phyloP scores from a whole-genome alignment of 768 basidiomycete genomes.

The Sarcodon aspratus region DNA sequence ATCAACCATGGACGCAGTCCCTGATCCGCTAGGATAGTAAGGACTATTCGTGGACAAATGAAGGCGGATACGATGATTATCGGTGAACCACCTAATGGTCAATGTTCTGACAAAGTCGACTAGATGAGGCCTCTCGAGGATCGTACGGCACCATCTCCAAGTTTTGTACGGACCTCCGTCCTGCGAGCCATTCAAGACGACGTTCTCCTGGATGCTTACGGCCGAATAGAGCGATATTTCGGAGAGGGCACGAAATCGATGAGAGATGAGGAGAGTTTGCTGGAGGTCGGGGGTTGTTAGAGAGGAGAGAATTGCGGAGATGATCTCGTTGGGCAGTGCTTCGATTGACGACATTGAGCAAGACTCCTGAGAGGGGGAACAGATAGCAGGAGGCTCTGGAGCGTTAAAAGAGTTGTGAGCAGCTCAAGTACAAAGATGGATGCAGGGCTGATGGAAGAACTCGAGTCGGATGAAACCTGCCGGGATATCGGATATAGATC shows the following conservation, averaged over 20 bases:
- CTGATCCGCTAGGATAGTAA: constrained; percentile 3
- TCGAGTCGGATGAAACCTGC: background rate
- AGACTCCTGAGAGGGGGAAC: constrained; percentile 1
- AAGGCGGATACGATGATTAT: constrained; percentile 11
- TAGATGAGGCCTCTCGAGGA: constrained; percentile 35
- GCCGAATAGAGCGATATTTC: constrained; percentile 49
- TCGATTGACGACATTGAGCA: constrained; percentile 1
- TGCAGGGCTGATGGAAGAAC: background rate
- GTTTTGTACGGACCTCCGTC: constrained; percentile 22
- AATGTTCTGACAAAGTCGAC: constrained; percentile 32
- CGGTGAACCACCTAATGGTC: constrained; percentile 43
- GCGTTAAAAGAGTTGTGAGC: background rate
- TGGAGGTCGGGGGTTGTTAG: constrained; percentile 23
- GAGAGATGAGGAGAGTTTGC: constrained; percentile 32
- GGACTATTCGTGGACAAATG: constrained; percentile 11
- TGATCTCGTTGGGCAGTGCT: constrained; percentile 44
- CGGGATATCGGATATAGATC: background rate
- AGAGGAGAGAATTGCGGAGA: constrained; percentile 32
- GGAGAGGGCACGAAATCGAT: constrained; percentile 31
- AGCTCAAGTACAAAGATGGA: background rate
- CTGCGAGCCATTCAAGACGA: constrained; percentile 13
- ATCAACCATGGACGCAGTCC: background rate
- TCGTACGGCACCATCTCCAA: constrained; percentile 39
- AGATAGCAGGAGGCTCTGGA: background rate
- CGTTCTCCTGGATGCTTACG: constrained; percentile 33